Percentiles rank a stretch among this genome's conserved stretches.
These are phyloP conservation scores for Coemansia sp. DNA, from an alignment of 192 early-diverging fungal genomes.

Conservation along the genomic window DNA sequence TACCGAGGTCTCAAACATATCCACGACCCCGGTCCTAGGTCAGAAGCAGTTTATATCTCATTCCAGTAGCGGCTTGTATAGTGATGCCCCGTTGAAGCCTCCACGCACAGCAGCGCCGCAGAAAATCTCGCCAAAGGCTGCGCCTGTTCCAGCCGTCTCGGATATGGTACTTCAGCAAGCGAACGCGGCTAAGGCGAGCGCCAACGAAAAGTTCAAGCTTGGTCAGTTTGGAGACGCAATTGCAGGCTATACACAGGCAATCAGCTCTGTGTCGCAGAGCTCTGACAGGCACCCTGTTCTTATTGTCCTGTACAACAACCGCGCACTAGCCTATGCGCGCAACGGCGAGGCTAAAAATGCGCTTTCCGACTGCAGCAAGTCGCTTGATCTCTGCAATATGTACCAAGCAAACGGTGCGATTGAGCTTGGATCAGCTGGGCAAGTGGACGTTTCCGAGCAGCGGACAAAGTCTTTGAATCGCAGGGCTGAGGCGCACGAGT, in stretches of 20 bases:
- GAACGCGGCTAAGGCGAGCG: slow-evolving; percentile 58
- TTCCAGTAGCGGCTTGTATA: slow-evolving; percentile 3
- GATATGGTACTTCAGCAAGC: slow-evolving; percentile 15
- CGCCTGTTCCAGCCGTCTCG: slow-evolving; percentile 21
- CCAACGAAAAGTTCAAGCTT: slow-evolving; percentile 84
- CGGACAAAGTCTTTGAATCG: slow-evolving; percentile 75
- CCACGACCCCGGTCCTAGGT: slow-evolving; percentile 8
- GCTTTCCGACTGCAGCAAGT: slow-evolving; percentile 68
- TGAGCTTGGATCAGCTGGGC: slow-evolving; percentile 26
- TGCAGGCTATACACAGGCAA: slow-evolving; percentile 67
- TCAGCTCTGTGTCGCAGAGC: slow-evolving; percentile 58
- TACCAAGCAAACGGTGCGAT: slow-evolving; percentile 39
- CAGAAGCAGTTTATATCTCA: slow-evolving; percentile 3
- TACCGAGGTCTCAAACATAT: background rate
- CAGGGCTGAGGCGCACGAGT: slow-evolving; percentile 79
- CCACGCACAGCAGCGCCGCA: background rate
- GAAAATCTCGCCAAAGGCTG: slow-evolving; percentile 11
- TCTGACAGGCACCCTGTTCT: slow-evolving; percentile 63
- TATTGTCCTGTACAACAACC: slow-evolving; percentile 79
- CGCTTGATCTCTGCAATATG: slow-evolving; percentile 35
- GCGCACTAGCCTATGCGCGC: slow-evolving; percentile 79
- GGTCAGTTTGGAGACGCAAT: slow-evolving; percentile 89
- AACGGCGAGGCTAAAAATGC: slow-evolving; percentile 78
- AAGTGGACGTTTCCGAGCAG: slow-evolving; percentile 59
- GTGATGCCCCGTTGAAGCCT: background rate